Percentiles rank a stretch among this genome's conserved stretches.
Evolutionary conservation across 306 rosid genomes (phyloP).

Genomic region (Rosa multiflora): DNA sequence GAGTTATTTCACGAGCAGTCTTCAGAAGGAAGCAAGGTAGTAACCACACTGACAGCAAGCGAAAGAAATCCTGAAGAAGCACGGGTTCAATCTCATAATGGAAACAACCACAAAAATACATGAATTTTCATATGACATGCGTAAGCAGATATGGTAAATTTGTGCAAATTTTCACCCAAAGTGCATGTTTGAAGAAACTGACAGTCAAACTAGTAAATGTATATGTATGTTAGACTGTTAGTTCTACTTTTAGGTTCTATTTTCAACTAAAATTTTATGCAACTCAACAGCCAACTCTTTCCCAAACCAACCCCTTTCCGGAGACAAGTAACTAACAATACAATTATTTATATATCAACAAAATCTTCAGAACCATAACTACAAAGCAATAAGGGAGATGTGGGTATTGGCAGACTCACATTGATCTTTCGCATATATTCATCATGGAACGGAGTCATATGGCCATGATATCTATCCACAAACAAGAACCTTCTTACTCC

Average conservation of each 20-base stretch:
- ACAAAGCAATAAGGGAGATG: background rate
- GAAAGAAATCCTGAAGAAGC: too few relatives aligned
- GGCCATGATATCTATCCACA: constrained; percentile 39
- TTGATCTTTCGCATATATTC: constrained; percentile 38
- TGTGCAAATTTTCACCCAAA: too few relatives aligned
- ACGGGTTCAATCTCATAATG: too few relatives aligned
- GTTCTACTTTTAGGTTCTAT: background rate
- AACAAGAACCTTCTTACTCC: constrained; percentile 46
- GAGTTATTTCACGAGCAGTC: too few relatives aligned
- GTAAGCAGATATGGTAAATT: too few relatives aligned
- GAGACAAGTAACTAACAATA: background rate
- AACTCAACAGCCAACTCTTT: background rate
- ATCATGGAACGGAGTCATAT: constrained; percentile 34
- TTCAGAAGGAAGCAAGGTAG: too few relatives aligned
- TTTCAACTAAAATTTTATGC: background rate
- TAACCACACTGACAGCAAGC: too few relatives aligned
- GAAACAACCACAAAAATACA: too few relatives aligned
- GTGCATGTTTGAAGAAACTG: too few relatives aligned
- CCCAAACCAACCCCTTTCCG: background rate
- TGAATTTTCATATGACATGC: too few relatives aligned
- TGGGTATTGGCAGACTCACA: constrained; percentile 25
- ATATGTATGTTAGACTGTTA: background rate
- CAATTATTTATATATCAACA: background rate
- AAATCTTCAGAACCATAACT: background rate
- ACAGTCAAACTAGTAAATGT: too few relatives aligned